Evolutionary conservation across 345 rosid species (phyloP).

Genomic region (Gossypium sturtianum): DNA sequence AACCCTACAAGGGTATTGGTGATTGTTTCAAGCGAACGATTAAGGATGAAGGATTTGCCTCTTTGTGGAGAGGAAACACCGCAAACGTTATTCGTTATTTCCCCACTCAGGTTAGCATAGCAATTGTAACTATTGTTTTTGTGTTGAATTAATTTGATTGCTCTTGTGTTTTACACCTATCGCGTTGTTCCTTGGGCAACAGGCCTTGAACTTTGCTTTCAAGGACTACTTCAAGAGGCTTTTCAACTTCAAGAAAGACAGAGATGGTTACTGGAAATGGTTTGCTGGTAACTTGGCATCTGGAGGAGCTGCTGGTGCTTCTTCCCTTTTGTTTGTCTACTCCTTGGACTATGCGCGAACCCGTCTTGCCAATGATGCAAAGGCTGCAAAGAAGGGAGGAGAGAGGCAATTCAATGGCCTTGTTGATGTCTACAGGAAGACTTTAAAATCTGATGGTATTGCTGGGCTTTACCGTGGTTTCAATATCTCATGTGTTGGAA

Average conservation of each 20-base stretch:
- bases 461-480: conserved; percentile 9
- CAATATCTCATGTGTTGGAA: conserved; percentile 4
- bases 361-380: conserved; percentile 1
- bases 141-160: background rate
- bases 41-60: background rate
- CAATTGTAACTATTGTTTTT: background rate
- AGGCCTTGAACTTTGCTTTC: conserved; percentile 8
- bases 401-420: conserved; percentile 4
- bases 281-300: conserved; percentile 6
- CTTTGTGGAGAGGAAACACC: conserved; percentile 6
- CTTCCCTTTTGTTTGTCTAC: conserved; percentile 2
- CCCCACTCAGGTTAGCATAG: conserved; percentile 5
- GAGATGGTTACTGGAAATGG: conserved; percentile 6
- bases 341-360: conserved; percentile 4
- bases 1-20: conserved; percentile 6
- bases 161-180: background rate
- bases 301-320: conserved; percentile 6
- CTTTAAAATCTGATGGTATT: conserved; percentile 4
- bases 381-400: conserved; percentile 8
- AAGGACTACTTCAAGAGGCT: conserved; percentile 7
- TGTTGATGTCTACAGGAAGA: conserved; percentile 4
- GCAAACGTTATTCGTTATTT: conserved; percentile 4
- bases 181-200: background rate
- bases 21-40: background rate
- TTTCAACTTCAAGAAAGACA: conserved; percentile 8